phyloP scores from a whole-genome alignment of 73 alveolate genomes.

The Paramecium bursaria region DNA sequence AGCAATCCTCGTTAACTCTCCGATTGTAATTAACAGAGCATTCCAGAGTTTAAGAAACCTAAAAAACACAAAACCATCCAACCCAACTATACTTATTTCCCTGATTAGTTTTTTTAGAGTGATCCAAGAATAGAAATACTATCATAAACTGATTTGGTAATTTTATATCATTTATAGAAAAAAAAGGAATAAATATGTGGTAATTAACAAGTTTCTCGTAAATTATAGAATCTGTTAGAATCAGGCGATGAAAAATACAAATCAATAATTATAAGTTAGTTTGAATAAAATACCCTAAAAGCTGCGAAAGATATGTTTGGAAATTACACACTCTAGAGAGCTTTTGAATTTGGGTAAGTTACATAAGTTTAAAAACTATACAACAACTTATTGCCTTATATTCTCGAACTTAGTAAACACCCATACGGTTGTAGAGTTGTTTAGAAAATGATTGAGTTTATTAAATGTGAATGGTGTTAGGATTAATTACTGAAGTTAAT shows the following conservation, averaged over 20 bases:
- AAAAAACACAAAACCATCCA: neutral
- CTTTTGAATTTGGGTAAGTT: conserved; percentile 8
- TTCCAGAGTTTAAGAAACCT: neutral
- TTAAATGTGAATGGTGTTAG: neutral
- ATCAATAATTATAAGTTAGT: neutral
- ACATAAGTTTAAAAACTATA: neutral
- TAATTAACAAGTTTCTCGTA: neutral
- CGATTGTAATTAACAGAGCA: conserved; percentile 3
- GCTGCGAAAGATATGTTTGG: conserved; percentile 58
- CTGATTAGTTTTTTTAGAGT: neutral
- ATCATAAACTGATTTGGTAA: conserved; percentile 38
- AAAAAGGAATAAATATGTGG: conserved; percentile 51
- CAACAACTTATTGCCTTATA: neutral
- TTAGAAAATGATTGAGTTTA: conserved; percentile 5
- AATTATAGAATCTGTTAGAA: conserved; percentile 43
- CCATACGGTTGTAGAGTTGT: conserved; percentile 43
- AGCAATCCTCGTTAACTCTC: neutral
- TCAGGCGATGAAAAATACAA: neutral
- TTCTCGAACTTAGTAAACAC: neutral
- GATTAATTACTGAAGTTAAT: neutral
- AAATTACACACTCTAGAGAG: conserved; percentile 31
- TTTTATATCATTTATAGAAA: neutral
- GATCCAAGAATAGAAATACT: conserved; percentile 20
- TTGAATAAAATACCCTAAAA: conserved; percentile 16
- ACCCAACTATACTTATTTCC: neutral